Base-by-base conservation (phyloP, 1,284 basidiomycete genomes). In the Flammula alnicola region DNA sequence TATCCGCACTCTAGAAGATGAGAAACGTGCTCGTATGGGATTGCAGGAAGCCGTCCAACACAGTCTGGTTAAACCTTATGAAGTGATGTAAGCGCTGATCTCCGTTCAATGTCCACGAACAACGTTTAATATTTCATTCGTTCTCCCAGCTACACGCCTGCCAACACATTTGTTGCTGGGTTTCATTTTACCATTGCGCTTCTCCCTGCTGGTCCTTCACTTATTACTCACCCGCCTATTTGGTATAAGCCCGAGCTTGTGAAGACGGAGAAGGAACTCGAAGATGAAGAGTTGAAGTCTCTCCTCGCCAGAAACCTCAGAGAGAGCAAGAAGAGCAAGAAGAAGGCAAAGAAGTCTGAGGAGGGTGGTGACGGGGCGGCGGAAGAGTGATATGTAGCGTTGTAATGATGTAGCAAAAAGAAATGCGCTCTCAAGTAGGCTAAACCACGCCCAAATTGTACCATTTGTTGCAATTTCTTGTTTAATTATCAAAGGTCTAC, bases 101-200 rank as follows among this genome's bases (percentile, higher is more conserved):
- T 26, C 10, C 25, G 47, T 26, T 25, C 26, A 20, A 53, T 25
- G 39, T 27, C 35, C 27, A 26, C 44, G 47, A 36, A 17, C 38
- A 32, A n/a, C n/a, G n/a, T n/a, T 36, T 37, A 14, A 19, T 8
- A 44, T 12, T 44, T 45, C 6, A 44, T 17, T 29, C 16, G 17
- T 50, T 44, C 32, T 17, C 20, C 26, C 51, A 92, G 89, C 51
- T 91, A 88, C 73, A 93, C 93, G 5, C 88, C 90, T 31, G 60
- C 83, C 19, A 86, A 81, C 60, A 91, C 91, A 4, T 82, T 88
- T 54, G 93, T 95, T 41, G 93, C 94, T 48, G 91, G 91, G 30
- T 94, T 95, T 83, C 95, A 97, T 79, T 97, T 96, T 75, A 97
- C 94, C 51, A 86, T 96, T 61, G 94, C 92, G 23, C 82, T 97